Percentiles rank a stretch among this genome's conserved stretches.
Evolutionary conservation across 768 basidiomycete genomes (phyloP).

Genomic region (Dentipellis fragilis): DNA sequence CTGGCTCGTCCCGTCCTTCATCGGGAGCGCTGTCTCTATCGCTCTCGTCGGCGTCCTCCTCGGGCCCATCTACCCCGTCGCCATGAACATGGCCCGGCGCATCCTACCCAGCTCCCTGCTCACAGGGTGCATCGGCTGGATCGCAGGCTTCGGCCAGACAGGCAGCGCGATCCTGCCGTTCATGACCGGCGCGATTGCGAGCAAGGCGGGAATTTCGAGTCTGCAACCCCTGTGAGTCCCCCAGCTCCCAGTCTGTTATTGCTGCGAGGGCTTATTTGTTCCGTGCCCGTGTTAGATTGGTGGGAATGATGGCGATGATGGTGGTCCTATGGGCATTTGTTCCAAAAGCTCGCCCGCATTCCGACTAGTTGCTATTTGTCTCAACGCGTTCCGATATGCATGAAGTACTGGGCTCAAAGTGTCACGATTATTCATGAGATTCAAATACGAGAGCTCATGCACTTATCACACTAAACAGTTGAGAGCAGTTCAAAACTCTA

Average conservation of each 20-base stretch:
- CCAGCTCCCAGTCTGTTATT: too few relatives aligned
- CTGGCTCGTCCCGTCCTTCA: slow-evolving; percentile 43
- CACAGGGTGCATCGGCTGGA: slow-evolving; percentile 34
- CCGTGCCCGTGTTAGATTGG: slow-evolving; percentile 11
- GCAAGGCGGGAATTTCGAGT: slow-evolving; percentile 29
- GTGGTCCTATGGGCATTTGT: slow-evolving; percentile 30
- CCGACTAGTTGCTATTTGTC: background rate
- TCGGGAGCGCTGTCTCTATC: slow-evolving; percentile 41
- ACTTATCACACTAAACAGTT: too few relatives aligned
- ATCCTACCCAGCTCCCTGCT: slow-evolving; percentile 34
- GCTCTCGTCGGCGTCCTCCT: slow-evolving; percentile 41
- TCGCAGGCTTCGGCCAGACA: slow-evolving; percentile 38
- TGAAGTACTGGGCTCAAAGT: too few relatives aligned
- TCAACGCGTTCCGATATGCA: too few relatives aligned
- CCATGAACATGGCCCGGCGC: slow-evolving; percentile 28
- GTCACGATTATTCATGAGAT: too few relatives aligned
- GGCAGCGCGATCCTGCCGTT: slow-evolving; percentile 43
- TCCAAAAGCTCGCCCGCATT: slow-evolving; percentile 16
- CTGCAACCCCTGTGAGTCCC: slow-evolving; percentile 38
- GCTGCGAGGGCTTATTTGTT: too few relatives aligned
- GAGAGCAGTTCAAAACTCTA: too few relatives aligned
- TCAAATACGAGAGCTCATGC: too few relatives aligned
- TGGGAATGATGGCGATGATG: slow-evolving; percentile 33
- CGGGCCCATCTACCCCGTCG: slow-evolving; percentile 35
- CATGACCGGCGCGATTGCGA: slow-evolving; percentile 35